Evolutionary conservation across 371 early-diverging fungal species (phyloP).

Genomic region (Choanephora cucurbitarum): DNA sequence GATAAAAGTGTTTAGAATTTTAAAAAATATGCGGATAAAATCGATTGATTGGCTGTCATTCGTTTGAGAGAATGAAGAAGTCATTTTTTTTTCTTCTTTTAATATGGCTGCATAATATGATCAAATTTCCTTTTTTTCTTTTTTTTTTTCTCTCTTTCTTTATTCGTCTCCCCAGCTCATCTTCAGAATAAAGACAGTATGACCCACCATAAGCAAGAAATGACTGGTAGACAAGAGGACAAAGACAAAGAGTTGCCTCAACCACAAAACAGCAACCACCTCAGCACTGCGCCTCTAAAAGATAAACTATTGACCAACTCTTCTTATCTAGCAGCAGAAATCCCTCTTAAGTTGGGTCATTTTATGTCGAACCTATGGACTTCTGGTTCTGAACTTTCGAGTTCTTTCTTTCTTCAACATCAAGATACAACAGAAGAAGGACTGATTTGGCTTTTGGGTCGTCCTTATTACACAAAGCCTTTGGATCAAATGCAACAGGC

Average conservation of each 20-base stretch:
- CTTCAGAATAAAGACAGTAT: too few species aligned
- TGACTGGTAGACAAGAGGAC: background rate
- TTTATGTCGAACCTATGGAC: slow-evolving; percentile 52
- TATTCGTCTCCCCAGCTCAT: too few species aligned
- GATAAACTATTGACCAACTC: slow-evolving; percentile 53
- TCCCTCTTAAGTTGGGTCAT: slow-evolving; percentile 53
- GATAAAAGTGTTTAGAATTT: too few species aligned
- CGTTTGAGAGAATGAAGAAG: too few species aligned
- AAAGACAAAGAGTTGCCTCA: slow-evolving; percentile 38
- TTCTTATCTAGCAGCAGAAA: slow-evolving; percentile 54
- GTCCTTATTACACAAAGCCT: slow-evolving; percentile 29
- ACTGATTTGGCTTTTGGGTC: slow-evolving; percentile 41
- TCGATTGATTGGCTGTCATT: too few species aligned
- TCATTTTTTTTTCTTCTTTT: too few species aligned
- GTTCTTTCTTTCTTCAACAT: slow-evolving; percentile 21
- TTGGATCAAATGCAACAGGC: slow-evolving; percentile 34
- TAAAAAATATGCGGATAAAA: too few species aligned
- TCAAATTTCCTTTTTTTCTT: too few species aligned
- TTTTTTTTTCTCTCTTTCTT: too few species aligned
- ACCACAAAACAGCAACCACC: slow-evolving; percentile 51
- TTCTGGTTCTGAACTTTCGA: slow-evolving; percentile 36
- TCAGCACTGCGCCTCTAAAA: slow-evolving; percentile 47
- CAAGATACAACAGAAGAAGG: slow-evolving; percentile 7
- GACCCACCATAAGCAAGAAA: too few species aligned
- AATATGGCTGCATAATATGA: too few species aligned